A percentile compares a stretch with the other conserved stretches of the same genome.
phyloP scores from a whole-genome alignment of 2,329 filamentous ascomycete genomes.

The Alternaria brassicae region DNA sequence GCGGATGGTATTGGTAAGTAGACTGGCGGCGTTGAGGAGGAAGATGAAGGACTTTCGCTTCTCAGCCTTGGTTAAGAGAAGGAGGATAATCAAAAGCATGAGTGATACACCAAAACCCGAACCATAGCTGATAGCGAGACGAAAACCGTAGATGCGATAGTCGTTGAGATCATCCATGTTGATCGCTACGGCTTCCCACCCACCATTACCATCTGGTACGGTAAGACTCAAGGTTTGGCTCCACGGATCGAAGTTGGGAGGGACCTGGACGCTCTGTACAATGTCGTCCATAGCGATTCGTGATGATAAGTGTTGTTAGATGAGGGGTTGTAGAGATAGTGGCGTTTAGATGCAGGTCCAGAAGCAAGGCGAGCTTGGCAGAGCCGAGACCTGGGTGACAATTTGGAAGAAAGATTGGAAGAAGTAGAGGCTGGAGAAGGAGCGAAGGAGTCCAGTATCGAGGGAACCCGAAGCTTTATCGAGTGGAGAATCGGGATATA shows the following conservation, averaged over 20 bases:
- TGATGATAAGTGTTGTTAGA: neutral
- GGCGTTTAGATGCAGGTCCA: neutral
- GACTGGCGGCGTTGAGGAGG: slow-evolving; percentile 67
- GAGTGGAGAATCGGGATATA: neutral
- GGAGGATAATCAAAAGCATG: slow-evolving; percentile 69
- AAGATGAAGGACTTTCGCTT: slow-evolving; percentile 72
- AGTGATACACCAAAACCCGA: slow-evolving; percentile 73
- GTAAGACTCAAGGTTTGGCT: slow-evolving; percentile 60
- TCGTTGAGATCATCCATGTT: slow-evolving; percentile 55
- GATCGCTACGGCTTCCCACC: slow-evolving; percentile 44
- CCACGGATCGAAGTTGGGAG: slow-evolving; percentile 58
- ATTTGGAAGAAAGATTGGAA: slow-evolving; percentile 1
- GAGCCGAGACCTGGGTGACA: neutral
- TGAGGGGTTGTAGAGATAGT: neutral
- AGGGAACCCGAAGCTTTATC: neutral
- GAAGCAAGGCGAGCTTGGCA: neutral
- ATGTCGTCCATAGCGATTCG: slow-evolving; percentile 18
- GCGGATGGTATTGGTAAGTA: slow-evolving; percentile 68
- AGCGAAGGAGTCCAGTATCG: slow-evolving; percentile 2
- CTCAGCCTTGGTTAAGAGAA: slow-evolving; percentile 70
- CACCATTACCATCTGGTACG: slow-evolving; percentile 50
- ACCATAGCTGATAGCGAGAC: slow-evolving; percentile 69
- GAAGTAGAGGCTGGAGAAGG: slow-evolving; percentile 5
- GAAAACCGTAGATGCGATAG: slow-evolving; percentile 57
- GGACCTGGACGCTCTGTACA: slow-evolving; percentile 8